Evolutionary conservation across 345 rosid species (phyloP), one percentile per base, ranked within the genome.

Genomic region (Eutrema japonicum): DNA sequence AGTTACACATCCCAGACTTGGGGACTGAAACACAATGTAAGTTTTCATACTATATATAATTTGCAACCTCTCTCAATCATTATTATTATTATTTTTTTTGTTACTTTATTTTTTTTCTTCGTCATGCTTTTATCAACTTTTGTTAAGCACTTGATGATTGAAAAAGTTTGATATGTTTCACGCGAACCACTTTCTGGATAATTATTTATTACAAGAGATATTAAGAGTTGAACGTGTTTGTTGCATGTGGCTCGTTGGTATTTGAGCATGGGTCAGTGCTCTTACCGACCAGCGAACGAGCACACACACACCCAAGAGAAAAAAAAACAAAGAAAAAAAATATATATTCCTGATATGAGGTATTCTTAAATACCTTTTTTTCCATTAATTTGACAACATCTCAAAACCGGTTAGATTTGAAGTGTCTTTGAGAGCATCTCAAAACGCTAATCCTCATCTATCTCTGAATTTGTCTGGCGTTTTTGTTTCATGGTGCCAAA

Each of bases 21-120:
- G 79, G 74, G 79, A 60, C 18, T 69, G 61, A 68, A 69, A 68
- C 73, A 67, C 47, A 51, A 35, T 75, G 68, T 60, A 68, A 68
- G 69, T 57, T 49, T 57, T 22, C 51, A 49, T 58, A 75, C 26
- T 10, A 67, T 74, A 74, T 42, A 65, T 66, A 38, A 58, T 41
- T 60, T 60, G 56, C 14, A n/a, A 10, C 5, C 18, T 65, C 42
- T 51, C 68, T 33, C 27, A 18, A 29, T n/a, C 10, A 18, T 38
- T 8, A 22, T 0, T 22, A 22, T 22, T 22, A 22, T 1, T 22
- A n/a, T 22, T 22, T 1, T 22, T 22, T 22, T 22, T 22, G 26
- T 22, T 22, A 0, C 1, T 1, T 22, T 22, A 22, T 22, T 22
- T 35, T 26, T 3, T 26, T n/a, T n/a, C n/a, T n/a, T 43, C 8